These are phyloP conservation scores for Aaosphaeria arxii DNA, from an alignment of 2,329 filamentous ascomycete species.

Conservation along the genomic window DNA sequence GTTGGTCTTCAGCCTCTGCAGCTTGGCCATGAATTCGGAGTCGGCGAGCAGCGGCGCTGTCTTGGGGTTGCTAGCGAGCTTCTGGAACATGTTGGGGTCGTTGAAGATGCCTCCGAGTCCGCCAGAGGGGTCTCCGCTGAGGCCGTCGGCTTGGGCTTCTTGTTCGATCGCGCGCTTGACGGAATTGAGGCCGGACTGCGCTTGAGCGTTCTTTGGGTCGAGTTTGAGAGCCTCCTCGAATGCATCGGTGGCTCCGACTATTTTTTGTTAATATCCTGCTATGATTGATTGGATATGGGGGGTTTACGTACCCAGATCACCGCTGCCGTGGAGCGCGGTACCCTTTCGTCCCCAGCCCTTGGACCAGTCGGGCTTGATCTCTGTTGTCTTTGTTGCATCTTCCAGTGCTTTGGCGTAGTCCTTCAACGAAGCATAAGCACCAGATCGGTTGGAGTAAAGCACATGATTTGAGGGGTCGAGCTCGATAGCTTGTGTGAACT, in stretches of 20 bases:
- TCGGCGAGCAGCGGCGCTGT: constrained; percentile 79
- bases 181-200: constrained; percentile 81
- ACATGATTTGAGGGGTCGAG: constrained; percentile 90
- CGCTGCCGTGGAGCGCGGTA: constrained; percentile 81
- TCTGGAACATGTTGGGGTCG: constrained; percentile 84
- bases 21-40: constrained; percentile 82
- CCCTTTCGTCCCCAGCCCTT: constrained; percentile 96
- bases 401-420: constrained; percentile 80
- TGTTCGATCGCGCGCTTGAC: constrained; percentile 86
- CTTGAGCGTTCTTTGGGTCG: constrained; percentile 86
- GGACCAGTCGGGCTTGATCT: constrained; percentile 96
- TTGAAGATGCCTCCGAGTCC: constrained; percentile 92
- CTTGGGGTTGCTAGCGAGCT: constrained; percentile 93
- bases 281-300: neutral
- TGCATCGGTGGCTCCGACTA: constrained; percentile 77
- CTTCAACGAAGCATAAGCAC: constrained; percentile 80
- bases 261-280: constrained; percentile 6
- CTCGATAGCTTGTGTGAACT: constrained; percentile 91
- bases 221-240: constrained; percentile 94
- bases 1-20: constrained; percentile 77
- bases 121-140: constrained; percentile 63
- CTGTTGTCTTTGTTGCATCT: constrained; percentile 89
- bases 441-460: constrained; percentile 96
- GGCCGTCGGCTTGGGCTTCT: constrained; percentile 63
- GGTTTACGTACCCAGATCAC: constrained; percentile 63